Evolutionary conservation across 179 eudicot genomes (phyloP).

Genomic region (Gypsophila paniculata): DNA sequence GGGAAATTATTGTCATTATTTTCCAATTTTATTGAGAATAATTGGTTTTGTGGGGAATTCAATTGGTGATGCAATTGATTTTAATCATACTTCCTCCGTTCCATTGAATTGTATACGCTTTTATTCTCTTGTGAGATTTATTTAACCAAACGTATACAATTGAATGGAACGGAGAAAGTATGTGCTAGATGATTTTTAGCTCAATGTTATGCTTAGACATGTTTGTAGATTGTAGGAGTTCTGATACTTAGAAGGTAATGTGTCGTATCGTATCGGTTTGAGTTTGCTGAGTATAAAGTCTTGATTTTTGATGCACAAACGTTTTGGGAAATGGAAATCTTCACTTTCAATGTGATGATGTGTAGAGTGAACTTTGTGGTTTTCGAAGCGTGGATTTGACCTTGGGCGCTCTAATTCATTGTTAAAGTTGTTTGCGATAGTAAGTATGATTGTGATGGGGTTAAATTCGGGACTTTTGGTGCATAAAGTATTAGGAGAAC

Average conservation of each 20-base stretch:
- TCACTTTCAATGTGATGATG: background rate
- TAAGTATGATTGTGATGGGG: background rate
- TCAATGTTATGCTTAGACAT: background rate
- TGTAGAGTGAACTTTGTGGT: background rate
- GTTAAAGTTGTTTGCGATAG: background rate
- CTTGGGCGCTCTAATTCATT: background rate
- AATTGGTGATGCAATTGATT: background rate
- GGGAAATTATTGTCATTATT: background rate
- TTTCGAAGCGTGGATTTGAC: conserved; percentile 2
- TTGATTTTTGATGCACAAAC: conserved; percentile 9
- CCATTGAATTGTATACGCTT: too few relatives aligned
- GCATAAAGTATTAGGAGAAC: too few relatives aligned
- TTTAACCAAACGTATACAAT: too few relatives aligned
- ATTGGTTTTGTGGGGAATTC: background rate
- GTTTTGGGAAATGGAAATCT: background rate
- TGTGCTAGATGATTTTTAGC: background rate
- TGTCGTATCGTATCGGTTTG: background rate
- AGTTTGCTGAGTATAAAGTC: conserved; percentile 4
- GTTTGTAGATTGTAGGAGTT: background rate
- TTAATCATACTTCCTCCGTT: background rate
- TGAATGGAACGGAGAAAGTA: too few relatives aligned
- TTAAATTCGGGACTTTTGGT: too few relatives aligned
- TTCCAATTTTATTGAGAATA: background rate
- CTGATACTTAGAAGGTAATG: background rate
- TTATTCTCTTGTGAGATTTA: too few relatives aligned